Base-by-base conservation (phyloP, 257 asterid genomes). In the Fraxinus cuspidata region DNA sequence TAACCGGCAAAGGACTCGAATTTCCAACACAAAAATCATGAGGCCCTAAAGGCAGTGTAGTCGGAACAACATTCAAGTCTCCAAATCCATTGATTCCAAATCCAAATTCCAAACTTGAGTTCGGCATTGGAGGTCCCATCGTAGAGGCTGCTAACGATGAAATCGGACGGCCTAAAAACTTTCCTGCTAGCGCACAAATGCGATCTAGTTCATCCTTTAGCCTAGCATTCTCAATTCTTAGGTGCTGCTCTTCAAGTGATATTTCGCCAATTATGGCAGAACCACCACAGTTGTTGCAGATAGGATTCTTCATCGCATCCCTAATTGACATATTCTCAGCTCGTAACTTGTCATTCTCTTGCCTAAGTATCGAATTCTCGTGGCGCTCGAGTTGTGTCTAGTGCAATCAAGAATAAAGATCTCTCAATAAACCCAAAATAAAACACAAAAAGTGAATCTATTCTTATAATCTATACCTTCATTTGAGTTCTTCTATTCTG, bases 51-150 rank as follows among this genome's bases (percentile, higher is more conserved):
- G 94, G 90, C 1, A 84, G 71, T 18, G 81, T 28, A 3, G 86
- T n/a, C 3, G 92, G 81, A 8, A 81, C 74, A 13, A 66, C 51
- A 35, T 69, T 82, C 23, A 90, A 31, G 65, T 73, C 82, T 0
- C 84, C 90, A 32, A 87, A 92, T 19, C 90, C 92, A 19, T 89
- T 88, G 74, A 71, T 83, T 42, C 97, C 94, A n/a, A 91, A 93
- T 5, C 93, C 98, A 21, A 93, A 94, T 34, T 90, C 97, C 15
- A 95, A 29, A 86, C 87, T 85, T 1, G 97, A 89, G 70, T 88
- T 91, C 11, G 86, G 83, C 86, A 83, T 76, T 0, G 86, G 83
- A 0, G 77, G 75, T 12, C 53, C 81, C 78, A 78, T 37, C 0
- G 88, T 21, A 2, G 60, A 40, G 16, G 64, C 73, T 12, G 64